Evolutionary conservation across 2,329 filamentous ascomycete species (phyloP), one percentile per base, ranked within the genome.

Genomic region (Pestalotiopsis fici): DNA sequence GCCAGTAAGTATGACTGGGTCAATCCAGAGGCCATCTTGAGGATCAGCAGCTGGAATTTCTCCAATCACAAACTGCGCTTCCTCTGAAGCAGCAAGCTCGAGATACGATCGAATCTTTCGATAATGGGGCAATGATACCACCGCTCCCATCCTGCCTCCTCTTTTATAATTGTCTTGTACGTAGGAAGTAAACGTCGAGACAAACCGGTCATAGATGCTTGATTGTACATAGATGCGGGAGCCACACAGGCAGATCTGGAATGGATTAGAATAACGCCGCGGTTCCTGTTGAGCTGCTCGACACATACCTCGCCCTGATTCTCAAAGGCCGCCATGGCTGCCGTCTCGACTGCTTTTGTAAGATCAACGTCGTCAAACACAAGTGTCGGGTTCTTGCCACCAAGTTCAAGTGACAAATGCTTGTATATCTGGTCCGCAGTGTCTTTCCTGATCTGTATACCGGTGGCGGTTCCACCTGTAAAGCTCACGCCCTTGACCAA

Each of bases 201-300:
- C 70, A 31, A 78, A 78, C 0, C 70, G 81, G 23, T 87, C 85
- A 66, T 85, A 82, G 21, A 82, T 78, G 27, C 73, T 74, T 59
- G 81, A 81, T 66, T 88, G 84, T 21, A 88, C 85, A 23, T 87
- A 80, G 37, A 88, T 81, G 31, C 85, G 80, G 3, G 83, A 85
- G 2, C 77, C 77, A 57, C 76, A 77, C 3, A 78, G 73, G 59
- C 77, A 79, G 21, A 78, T 77, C 72, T 73, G 37, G 4, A 2
- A 21, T 21, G 13, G 2, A 27, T 60, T n/a, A 60, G 57, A 15
- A 11, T 50, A 55, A 13, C 1, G 25, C 7, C 64, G 62, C 43
- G 18, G 25, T n/a, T 43, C 6, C 4, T 25, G 35, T 5, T 15
- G 13, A 21, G 12, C 3, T 60, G 28, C n/a, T 27, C 3, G 3